These are phyloP conservation scores for Streptanthus diversifolius DNA, from an alignment of 345 rosid genomes.

Conservation along the genomic window DNA sequence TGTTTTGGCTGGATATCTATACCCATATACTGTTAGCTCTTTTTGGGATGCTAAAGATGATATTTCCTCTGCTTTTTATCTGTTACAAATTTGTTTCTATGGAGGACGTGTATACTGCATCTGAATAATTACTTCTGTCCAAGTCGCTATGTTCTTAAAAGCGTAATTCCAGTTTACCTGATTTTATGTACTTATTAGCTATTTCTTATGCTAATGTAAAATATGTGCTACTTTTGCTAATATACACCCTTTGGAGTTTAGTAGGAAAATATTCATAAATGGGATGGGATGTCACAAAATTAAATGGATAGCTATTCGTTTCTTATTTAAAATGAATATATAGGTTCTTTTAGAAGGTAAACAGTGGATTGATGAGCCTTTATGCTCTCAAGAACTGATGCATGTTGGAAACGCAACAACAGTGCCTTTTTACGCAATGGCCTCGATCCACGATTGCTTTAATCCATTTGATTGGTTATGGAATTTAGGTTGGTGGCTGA, in stretches of 20 bases:
- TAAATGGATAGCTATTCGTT: slow-evolving; percentile 7
- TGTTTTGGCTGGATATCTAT: not conserved
- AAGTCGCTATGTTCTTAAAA: not conserved
- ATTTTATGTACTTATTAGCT: not conserved
- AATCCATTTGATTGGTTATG: not conserved
- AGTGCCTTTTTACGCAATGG: not conserved
- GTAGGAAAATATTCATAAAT: not conserved
- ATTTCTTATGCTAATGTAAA: not conserved
- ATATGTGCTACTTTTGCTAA: not conserved
- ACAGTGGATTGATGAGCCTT: slow-evolving; percentile 4
- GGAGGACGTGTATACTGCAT: slow-evolving; percentile 2
- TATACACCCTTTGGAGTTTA: not conserved
- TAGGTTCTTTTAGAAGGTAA: slow-evolving; percentile 7
- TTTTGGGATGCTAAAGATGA: not conserved
- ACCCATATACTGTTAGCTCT: not conserved
- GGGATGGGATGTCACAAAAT: not conserved
- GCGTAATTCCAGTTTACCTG: not conserved
- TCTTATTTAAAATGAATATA: not conserved
- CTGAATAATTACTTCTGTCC: not conserved
- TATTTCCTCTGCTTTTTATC: not conserved
- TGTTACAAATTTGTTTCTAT: not conserved
- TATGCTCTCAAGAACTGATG: slow-evolving; percentile 1
- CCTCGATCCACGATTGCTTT: not conserved
- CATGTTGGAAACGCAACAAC: slow-evolving; percentile 2
- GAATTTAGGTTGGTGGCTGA: slow-evolving; percentile 20